Evolutionary conservation across 2,329 filamentous ascomycete genomes (phyloP).

Genomic region (Cytospora schulzeri): DNA sequence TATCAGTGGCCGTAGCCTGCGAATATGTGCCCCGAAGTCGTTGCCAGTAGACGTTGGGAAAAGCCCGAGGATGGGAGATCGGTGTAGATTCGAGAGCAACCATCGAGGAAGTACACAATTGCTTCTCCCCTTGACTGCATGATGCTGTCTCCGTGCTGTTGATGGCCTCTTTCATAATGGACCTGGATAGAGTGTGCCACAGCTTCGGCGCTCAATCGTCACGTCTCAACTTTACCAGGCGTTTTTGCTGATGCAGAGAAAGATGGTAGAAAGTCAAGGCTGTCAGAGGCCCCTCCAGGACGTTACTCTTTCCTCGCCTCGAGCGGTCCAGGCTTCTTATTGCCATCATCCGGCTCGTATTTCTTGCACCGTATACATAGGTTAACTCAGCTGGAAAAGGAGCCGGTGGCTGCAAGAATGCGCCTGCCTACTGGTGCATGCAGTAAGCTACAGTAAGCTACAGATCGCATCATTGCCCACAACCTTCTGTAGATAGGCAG

Average conservation of each 20-base stretch:
- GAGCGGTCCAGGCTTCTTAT: background rate
- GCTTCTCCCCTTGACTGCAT: background rate
- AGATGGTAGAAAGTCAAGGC: background rate
- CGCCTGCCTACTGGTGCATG: background rate
- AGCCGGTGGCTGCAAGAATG: background rate
- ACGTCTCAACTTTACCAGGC: background rate
- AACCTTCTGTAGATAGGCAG: background rate
- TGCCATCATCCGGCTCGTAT: background rate
- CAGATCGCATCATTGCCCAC: background rate
- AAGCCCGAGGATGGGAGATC: constrained; percentile 27
- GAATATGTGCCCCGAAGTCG: background rate
- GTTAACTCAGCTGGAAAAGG: background rate
- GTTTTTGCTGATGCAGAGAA: background rate
- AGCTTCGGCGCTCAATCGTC: background rate
- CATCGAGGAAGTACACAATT: background rate
- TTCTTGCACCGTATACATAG: background rate
- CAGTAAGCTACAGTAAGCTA: background rate
- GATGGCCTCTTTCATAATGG: background rate
- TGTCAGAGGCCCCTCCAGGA: background rate
- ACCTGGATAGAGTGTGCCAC: background rate
- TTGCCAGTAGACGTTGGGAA: background rate
- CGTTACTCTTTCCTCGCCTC: background rate
- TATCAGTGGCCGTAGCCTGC: background rate
- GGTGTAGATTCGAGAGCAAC: constrained; percentile 25
- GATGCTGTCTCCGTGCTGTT: background rate